Conservation (phyloP, 495 filamentous ascomycete genomes). For the Hamigera avellanea region DNA sequence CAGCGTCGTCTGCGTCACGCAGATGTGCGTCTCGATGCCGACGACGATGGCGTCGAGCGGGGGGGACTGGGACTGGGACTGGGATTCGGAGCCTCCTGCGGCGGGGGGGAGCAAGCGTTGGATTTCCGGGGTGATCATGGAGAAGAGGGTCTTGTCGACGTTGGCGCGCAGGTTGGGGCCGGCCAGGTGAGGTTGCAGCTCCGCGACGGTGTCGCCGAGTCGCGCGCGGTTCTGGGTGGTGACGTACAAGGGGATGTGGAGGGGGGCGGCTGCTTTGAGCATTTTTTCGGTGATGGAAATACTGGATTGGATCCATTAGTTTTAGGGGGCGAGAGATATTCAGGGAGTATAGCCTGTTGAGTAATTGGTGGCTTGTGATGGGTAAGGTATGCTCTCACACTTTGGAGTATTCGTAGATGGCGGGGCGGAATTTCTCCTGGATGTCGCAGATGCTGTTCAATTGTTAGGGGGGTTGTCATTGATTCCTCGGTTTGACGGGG, state of each 20-base stretch:
- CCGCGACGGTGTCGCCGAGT: constrained; percentile 67
- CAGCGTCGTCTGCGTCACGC: constrained; percentile 82
- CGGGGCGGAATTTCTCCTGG: constrained; percentile 81
- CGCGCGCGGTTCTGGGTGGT: constrained; percentile 72
- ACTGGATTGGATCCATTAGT: constrained; percentile 1
- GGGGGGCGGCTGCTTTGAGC: constrained; percentile 38
- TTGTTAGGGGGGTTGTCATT: constrained; percentile 3
- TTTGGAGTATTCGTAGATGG: constrained; percentile 73
- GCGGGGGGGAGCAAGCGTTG: constrained; percentile 17
- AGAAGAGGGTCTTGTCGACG: constrained; percentile 81
- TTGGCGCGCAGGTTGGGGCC: constrained; percentile 36
- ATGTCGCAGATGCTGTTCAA: constrained; percentile 78
- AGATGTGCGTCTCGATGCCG: constrained; percentile 91
- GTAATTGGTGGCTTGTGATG: not conserved
- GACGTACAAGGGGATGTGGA: constrained; percentile 66
- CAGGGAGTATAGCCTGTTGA: not conserved
- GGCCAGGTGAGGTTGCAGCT: constrained; percentile 39
- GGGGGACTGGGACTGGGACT: not conserved
- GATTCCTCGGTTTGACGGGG: not conserved
- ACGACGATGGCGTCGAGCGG: constrained; percentile 37
- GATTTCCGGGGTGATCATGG: constrained; percentile 55
- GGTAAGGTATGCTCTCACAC: constrained; percentile 38
- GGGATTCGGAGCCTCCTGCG: no score
- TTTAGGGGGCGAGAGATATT: not conserved
- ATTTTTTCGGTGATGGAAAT: constrained; percentile 30